phyloP scores from a whole-genome alignment of 768 basidiomycete species.

The Chalciporus piperatus region DNA sequence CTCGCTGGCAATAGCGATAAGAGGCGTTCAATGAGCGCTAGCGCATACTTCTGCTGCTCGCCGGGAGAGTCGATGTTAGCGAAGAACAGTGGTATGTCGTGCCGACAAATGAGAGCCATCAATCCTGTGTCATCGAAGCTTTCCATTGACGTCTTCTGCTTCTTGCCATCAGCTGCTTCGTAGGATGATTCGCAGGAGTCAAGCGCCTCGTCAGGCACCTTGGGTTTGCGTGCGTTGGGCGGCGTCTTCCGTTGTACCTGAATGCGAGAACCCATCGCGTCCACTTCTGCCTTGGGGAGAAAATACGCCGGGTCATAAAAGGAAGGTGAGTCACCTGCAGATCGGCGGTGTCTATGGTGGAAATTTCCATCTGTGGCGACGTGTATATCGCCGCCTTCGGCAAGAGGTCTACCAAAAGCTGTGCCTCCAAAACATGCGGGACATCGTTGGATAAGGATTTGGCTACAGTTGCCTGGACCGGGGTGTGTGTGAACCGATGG shows the following conservation, averaged over 20 bases:
- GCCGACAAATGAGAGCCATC: conserved; percentile 39
- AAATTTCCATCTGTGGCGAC: conserved; percentile 39
- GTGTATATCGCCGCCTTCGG: conserved; percentile 35
- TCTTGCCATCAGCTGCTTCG: conserved; percentile 33
- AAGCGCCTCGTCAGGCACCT: conserved; percentile 34
- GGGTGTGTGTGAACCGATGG: too few species aligned
- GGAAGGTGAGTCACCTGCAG: conserved; percentile 30
- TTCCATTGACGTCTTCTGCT: conserved; percentile 22
- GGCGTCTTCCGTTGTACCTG: conserved; percentile 15
- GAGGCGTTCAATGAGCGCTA: conserved; percentile 30
- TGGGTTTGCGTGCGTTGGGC: conserved; percentile 1
- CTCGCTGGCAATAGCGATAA: conserved; percentile 26
- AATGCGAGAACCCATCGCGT: conserved; percentile 30
- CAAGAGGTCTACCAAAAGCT: conserved; percentile 4
- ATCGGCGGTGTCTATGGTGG: conserved; percentile 33
- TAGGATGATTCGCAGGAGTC: conserved; percentile 34
- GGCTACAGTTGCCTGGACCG: too few species aligned
- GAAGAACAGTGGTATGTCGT: conserved; percentile 36
- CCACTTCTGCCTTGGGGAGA: conserved; percentile 33
- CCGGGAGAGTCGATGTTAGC: too few species aligned
- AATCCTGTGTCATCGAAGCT: conserved; percentile 33
- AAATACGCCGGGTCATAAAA: conserved; percentile 34
- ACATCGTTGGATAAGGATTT: conserved; percentile 19
- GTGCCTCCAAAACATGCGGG: conserved; percentile 30
- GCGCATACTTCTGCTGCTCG: too few species aligned